Base-by-base conservation (phyloP, 2,329 filamentous ascomycete species). In the Exophiala phaeomuriformis region DNA sequence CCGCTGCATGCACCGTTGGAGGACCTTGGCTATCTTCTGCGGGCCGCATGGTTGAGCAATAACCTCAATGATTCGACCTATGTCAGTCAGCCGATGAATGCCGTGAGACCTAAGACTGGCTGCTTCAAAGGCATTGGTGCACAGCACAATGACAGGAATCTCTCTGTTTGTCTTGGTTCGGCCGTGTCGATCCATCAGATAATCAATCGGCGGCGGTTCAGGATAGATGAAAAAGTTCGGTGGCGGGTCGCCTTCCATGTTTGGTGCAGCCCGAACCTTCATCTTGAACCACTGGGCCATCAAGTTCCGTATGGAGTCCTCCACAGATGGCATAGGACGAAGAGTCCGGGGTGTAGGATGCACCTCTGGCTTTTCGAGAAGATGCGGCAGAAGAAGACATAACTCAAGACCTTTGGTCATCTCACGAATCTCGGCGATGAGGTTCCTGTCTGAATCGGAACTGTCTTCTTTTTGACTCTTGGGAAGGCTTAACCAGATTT, bases 11-110 rank as follows among this genome's bases (percentile, higher is more conserved):
- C 59, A 58, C 19, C 58, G 54, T 19, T 58, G 47, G 9, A 72
- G 61, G 30, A 66, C 67, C 33, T 66, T 69, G 3, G 69, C 69
- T 43, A 73, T 56, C 44, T 72, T 73, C 49, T 72, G 68, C 5
- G 70, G 69, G 1, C 70, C 71, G 47, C 67, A 71, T 2, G 71
- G 71, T 12, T 68, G 68, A 12, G 67, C 65, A 30, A 71, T 66
- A 28, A 72, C 67, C 47, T 71, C 66, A 6, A 72, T 65, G 2
- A 66, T 64, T 10, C 64, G 55, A 1, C 68, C 65, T 35, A 70
- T 56, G 4, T 61, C 57, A 1, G 54, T 57, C 2, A 61, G 49
- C 19, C 47, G 41, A 39, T 61, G 59, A 10, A 61, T 43, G 9
- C 59, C 67, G 68, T 44, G 66, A 55, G 5, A 63, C 56, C 32